A percentile compares a stretch with the other conserved stretches of the same genome.
These are phyloP conservation scores for Polysphondylium violaceum DNA, from an alignment of 78 protist genomes.

Conservation along the genomic window DNA sequence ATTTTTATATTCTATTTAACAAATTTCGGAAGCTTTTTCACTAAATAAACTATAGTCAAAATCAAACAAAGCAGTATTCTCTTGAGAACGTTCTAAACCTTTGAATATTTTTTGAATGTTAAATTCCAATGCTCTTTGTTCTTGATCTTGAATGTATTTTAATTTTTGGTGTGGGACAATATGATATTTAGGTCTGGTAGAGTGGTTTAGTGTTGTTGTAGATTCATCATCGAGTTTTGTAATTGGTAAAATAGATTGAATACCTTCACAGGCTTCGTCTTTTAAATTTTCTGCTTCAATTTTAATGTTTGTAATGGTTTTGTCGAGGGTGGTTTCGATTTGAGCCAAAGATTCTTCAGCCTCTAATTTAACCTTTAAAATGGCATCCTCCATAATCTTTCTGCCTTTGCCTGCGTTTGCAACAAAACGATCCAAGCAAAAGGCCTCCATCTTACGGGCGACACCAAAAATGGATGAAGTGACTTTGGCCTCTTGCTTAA, in stretches of 20 bases:
- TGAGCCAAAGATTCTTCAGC: conserved; percentile 56
- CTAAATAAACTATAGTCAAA: no score
- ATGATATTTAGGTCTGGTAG: no score
- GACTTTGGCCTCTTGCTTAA: conserved; percentile 64
- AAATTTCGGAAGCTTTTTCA: no score
- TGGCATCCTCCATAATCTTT: conserved; percentile 61
- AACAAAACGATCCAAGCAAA: conserved; percentile 43
- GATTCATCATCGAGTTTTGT: conserved; percentile 13
- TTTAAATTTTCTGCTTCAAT: conserved; percentile 30
- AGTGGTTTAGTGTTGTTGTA: no score
- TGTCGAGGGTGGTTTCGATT: conserved; percentile 23
- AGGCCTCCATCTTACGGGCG: conserved; percentile 52
- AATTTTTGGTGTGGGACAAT: no score
- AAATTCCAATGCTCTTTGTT: no score
- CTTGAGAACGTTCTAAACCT: no score
- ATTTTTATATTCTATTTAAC: no score
- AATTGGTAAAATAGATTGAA: conserved; percentile 4
- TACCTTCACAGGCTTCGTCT: background rate
- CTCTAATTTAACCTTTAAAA: conserved; percentile 36
- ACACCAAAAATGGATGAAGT: conserved; percentile 56
- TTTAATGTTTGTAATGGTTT: conserved; percentile 11
- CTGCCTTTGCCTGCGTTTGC: conserved; percentile 58
- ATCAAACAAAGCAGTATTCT: no score
- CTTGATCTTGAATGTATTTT: no score
- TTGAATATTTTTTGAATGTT: no score